Conservation (phyloP, 2,329 filamentous ascomycete genomes). For the Trichoderma polysporum region DNA sequence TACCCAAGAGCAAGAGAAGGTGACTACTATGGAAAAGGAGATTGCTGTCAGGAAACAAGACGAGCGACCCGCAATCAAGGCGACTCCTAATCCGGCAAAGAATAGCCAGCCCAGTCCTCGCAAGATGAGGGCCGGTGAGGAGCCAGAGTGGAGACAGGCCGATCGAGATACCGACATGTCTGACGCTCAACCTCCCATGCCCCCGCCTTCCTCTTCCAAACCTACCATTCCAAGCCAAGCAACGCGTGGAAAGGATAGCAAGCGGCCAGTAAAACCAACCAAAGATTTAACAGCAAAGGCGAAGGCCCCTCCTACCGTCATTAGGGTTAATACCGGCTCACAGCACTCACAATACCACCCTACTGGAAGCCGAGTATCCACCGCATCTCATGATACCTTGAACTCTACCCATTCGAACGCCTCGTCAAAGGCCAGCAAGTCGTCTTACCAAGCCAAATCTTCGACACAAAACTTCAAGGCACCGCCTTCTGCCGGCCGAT, state of each 20-base stretch:
- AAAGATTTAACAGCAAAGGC: slow-evolving; percentile 59
- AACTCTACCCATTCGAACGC: slow-evolving; percentile 36
- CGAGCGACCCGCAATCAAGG: slow-evolving; percentile 42
- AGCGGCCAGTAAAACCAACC: slow-evolving; percentile 61
- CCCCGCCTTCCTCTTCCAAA: slow-evolving; percentile 60
- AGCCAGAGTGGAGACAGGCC: slow-evolving; percentile 29
- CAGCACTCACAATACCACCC: slow-evolving; percentile 61
- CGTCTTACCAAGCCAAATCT: slow-evolving; percentile 59
- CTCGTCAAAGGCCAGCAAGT: slow-evolving; percentile 64
- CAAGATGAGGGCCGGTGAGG: slow-evolving; percentile 43
- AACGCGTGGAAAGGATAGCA: slow-evolving; percentile 52
- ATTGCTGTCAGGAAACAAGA: slow-evolving; percentile 54
- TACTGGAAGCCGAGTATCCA: slow-evolving; percentile 50
- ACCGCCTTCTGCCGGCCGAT: slow-evolving; percentile 59
- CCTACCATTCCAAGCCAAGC: slow-evolving; percentile 48
- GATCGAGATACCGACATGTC: slow-evolving; percentile 55
- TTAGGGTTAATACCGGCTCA: slow-evolving; percentile 67
- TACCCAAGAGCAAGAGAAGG: slow-evolving; percentile 57
- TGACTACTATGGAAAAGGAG: slow-evolving; percentile 54
- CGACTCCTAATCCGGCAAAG: slow-evolving; percentile 45
- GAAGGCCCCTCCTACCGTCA: slow-evolving; percentile 68
- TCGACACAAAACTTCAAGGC: slow-evolving; percentile 61
- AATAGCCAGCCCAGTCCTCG: slow-evolving; percentile 48
- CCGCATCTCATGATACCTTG: slow-evolving; percentile 51
- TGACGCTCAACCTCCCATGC: slow-evolving; percentile 54